Evolutionary conservation across 1,284 basidiomycete species (phyloP).

Genomic region (Mixia osmundae): DNA sequence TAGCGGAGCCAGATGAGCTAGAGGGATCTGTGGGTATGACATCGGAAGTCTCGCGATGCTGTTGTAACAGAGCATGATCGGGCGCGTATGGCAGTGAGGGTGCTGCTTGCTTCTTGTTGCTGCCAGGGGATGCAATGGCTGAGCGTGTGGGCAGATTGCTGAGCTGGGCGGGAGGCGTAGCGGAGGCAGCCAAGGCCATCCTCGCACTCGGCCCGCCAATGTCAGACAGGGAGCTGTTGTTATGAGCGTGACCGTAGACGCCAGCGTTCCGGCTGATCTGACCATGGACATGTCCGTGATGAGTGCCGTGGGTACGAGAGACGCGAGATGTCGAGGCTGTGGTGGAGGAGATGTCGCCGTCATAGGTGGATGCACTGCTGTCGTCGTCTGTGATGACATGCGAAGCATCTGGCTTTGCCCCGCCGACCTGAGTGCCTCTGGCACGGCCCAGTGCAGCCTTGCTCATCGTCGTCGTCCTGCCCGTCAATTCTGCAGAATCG

Average conservation of each 20-base stretch:
- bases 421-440: too few species aligned
- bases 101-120: neutral
- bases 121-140: conserved; percentile 1
- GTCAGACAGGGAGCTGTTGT: neutral
- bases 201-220: neutral
- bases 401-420: too few species aligned
- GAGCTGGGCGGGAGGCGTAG: too few species aligned
- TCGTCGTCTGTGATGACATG: too few species aligned
- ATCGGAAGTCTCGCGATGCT: neutral
- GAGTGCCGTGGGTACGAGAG: neutral
- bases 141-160: too few species aligned
- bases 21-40: neutral
- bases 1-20: too few species aligned
- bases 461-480: too few species aligned
- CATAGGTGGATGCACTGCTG: conserved; percentile 12
- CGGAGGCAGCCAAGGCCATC: neutral
- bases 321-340: conserved; percentile 1
- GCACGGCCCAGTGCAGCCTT: too few species aligned
- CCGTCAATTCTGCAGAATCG: too few species aligned
- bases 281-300: neutral
- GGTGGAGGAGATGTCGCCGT: conserved; percentile 15
- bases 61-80: neutral
- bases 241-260: neutral
- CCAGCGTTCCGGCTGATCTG: neutral
- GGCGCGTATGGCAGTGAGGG: neutral